Conservation (phyloP, 352 stramenopile species). For the Pythium coloratum region DNA sequence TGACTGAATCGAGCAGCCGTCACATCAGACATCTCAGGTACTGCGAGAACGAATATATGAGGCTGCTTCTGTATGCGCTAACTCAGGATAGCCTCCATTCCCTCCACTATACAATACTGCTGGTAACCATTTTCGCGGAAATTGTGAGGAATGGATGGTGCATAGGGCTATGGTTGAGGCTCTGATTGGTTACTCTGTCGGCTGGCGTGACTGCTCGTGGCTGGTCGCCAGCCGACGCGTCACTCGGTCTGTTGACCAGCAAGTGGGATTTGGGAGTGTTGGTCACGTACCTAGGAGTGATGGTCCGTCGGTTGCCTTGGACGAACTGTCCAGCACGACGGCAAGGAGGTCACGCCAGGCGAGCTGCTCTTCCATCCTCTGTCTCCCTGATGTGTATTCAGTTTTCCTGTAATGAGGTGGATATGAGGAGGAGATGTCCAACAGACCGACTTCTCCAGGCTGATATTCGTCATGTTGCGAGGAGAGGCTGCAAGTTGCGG, state of each 20-base stretch:
- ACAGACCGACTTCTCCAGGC: no score
- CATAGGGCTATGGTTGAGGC: conserved; percentile 14
- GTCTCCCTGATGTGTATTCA: no score
- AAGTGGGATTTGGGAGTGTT: no score
- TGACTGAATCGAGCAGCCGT: conserved; percentile 4
- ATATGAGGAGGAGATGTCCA: no score
- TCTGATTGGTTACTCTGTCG: conserved; percentile 4
- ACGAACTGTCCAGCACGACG: no score
- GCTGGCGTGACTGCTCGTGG: conserved; percentile 18
- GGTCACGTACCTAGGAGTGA: not conserved
- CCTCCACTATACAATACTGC: not conserved
- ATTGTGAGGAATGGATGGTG: not conserved
- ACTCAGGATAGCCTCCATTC: not conserved
- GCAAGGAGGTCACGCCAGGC: no score
- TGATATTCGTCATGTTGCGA: no score
- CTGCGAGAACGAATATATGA: not conserved
- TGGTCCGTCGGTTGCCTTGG: not conserved
- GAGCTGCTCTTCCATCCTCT: not conserved
- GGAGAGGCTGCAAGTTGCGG: no score
- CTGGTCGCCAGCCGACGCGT: not conserved
- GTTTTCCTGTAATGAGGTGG: no score
- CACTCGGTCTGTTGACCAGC: not conserved
- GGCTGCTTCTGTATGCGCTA: not conserved
- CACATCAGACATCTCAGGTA: conserved; percentile 6
- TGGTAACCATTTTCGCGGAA: not conserved